phyloP scores from a whole-genome alignment of 78 protist species.

The Andalucia godoyi region DNA sequence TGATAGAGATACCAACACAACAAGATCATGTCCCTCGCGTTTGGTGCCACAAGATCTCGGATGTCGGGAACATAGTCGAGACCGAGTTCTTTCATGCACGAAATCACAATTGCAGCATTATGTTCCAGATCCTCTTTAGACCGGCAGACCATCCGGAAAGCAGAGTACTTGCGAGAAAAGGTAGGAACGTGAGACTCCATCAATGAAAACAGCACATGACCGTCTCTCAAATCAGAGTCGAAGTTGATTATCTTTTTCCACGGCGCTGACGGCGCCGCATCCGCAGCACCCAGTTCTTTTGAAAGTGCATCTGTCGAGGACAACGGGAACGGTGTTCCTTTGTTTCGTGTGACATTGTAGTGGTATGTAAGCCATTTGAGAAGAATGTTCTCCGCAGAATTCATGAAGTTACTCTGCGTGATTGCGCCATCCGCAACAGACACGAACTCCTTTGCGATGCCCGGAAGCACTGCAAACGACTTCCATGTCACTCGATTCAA shows the following conservation, averaged over 20 bases:
- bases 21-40: slow-evolving; percentile 10
- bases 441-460: neutral
- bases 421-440: neutral
- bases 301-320: too few relatives aligned
- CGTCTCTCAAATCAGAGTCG: slow-evolving; percentile 3
- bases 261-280: neutral
- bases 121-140: neutral
- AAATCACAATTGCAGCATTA: slow-evolving; percentile 2
- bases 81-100: slow-evolving; percentile 1
- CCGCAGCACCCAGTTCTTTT: neutral
- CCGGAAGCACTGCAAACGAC: neutral
- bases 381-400: slow-evolving; percentile 7
- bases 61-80: neutral
- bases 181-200: slow-evolving; percentile 6
- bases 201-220: neutral
- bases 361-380: slow-evolving; percentile 17
- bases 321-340: too few relatives aligned
- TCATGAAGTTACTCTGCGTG: slow-evolving; percentile 1
- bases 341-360: too few relatives aligned
- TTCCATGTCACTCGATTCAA: slow-evolving; percentile 8
- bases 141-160: neutral
- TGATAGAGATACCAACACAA: slow-evolving; percentile 20
- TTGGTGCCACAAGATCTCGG: neutral
- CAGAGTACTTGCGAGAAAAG: neutral
- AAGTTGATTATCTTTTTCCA: neutral